Evolutionary conservation across 179 eudicot species (phyloP).

Genomic region (Heliamphora pulchella): DNA sequence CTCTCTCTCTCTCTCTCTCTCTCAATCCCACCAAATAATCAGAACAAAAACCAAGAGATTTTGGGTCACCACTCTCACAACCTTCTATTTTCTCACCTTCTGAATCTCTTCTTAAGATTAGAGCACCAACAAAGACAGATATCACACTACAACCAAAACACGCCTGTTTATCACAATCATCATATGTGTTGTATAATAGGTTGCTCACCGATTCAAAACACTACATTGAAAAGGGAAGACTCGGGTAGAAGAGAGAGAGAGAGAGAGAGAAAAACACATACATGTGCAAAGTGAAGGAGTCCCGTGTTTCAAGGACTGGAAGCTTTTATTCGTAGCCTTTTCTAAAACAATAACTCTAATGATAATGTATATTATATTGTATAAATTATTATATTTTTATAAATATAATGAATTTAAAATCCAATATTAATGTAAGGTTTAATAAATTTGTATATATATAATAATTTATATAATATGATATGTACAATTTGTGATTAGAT

Average conservation of each 20-base stretch:
- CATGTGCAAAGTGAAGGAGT: neutral
- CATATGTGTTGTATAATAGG: neutral
- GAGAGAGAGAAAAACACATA: neutral
- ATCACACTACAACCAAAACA: constrained; percentile 7
- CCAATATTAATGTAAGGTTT: no score
- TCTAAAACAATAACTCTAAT: no score
- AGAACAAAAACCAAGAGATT: neutral
- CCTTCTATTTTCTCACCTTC: neutral
- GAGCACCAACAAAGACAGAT: neutral
- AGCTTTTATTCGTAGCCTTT: neutral
- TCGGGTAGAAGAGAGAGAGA: neutral
- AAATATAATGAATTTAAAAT: no score
- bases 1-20: neutral
- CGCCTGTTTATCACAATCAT: neutral
- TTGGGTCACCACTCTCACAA: neutral
- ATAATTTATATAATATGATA: no score
- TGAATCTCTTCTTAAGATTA: neutral
- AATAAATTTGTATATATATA: no score
- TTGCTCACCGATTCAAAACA: constrained; percentile 11
- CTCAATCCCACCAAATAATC: neutral
- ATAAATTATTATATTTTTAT: no score
- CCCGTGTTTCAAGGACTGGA: constrained; percentile 6
- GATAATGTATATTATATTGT: no score
- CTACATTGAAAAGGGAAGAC: neutral
- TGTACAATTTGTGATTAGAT: no score